phyloP scores from a whole-genome alignment of 2,329 filamentous ascomycete species.

The Blastomyces emzantsi region DNA sequence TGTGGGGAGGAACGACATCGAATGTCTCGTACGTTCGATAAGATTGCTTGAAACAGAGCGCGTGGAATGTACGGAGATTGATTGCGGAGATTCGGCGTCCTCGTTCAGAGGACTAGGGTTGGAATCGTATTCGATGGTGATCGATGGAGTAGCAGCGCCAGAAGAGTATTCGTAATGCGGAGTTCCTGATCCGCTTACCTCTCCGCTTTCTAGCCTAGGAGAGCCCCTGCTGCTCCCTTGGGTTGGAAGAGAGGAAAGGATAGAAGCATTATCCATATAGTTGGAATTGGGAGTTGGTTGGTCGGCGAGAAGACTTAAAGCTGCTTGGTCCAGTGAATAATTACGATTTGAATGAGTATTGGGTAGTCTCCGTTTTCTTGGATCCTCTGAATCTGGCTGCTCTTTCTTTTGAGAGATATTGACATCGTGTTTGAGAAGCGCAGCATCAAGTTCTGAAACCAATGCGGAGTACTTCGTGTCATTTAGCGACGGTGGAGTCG shows the following conservation, averaged over 20 bases:
- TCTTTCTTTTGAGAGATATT: conserved; percentile 1
- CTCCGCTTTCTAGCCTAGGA: conserved; percentile 5
- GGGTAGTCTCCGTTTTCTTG: neutral
- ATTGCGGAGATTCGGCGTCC: conserved; percentile 11
- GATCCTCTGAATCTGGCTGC: neutral
- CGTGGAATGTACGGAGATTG: conserved; percentile 16
- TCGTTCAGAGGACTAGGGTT: conserved; percentile 16
- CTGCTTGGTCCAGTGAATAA: neutral
- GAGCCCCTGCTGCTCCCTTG: conserved; percentile 6
- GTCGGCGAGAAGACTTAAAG: neutral
- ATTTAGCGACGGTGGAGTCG: conserved; percentile 16
- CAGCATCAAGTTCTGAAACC: conserved; percentile 26
- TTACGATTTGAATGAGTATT: neutral
- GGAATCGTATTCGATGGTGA: conserved; percentile 4
- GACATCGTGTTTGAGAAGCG: conserved; percentile 9
- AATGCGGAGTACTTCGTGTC: conserved; percentile 26
- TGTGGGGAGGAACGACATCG: conserved; percentile 57
- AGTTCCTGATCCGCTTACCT: neutral
- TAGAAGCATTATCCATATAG: conserved; percentile 4
- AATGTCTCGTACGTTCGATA: conserved; percentile 69
- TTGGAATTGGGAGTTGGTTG: neutral
- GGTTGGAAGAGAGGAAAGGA: conserved; percentile 1
- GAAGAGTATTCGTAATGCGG: neutral
- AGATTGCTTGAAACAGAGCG: conserved; percentile 39
- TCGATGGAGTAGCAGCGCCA: conserved; percentile 1